Conservation (phyloP, 2,329 filamentous ascomycete genomes). For the Acarospora socialis region DNA sequence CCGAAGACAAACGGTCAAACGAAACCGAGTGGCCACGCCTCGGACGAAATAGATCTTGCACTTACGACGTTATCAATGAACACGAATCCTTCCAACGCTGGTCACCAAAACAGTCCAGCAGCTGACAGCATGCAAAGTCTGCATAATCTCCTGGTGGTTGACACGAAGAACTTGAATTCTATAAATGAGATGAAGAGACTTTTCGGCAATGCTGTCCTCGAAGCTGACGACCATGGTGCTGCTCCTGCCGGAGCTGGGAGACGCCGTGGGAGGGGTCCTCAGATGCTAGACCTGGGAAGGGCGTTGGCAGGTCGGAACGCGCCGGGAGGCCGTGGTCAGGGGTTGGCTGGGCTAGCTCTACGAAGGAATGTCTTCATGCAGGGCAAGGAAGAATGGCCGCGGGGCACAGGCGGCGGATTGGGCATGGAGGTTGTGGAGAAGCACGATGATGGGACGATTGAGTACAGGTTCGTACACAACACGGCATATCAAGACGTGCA, state of each 20-base stretch:
- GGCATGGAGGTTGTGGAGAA: slow-evolving; percentile 60
- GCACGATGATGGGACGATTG: slow-evolving; percentile 42
- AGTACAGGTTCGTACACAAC: slow-evolving; percentile 70
- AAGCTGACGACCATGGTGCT: slow-evolving; percentile 38
- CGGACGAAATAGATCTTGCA: slow-evolving; percentile 54
- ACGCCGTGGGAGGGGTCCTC: slow-evolving; percentile 40
- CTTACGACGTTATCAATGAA: slow-evolving; percentile 40
- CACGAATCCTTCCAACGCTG: slow-evolving; percentile 9
- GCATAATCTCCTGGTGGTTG: slow-evolving; percentile 44
- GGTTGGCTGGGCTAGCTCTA: slow-evolving; percentile 55
- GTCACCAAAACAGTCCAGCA: slow-evolving; percentile 6
- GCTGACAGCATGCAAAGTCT: slow-evolving; percentile 27
- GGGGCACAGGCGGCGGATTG: slow-evolving; percentile 63
- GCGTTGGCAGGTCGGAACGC: slow-evolving; percentile 40
- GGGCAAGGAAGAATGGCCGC: slow-evolving; percentile 77
- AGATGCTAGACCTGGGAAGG: slow-evolving; percentile 36
- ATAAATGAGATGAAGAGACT: slow-evolving; percentile 79
- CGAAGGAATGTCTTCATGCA: slow-evolving; percentile 73
- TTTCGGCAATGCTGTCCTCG: slow-evolving; percentile 51
- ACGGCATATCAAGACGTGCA: slow-evolving; percentile 60
- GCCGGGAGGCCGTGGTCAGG: slow-evolving; percentile 43
- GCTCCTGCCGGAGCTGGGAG: slow-evolving; percentile 29
- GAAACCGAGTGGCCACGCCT: too few relatives aligned
- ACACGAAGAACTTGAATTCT: slow-evolving; percentile 64
- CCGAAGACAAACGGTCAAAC: slow-evolving; percentile 21